Evolutionary conservation across 2,329 filamentous ascomycete genomes (phyloP).

Genomic region (Metarhizium robertsii): DNA sequence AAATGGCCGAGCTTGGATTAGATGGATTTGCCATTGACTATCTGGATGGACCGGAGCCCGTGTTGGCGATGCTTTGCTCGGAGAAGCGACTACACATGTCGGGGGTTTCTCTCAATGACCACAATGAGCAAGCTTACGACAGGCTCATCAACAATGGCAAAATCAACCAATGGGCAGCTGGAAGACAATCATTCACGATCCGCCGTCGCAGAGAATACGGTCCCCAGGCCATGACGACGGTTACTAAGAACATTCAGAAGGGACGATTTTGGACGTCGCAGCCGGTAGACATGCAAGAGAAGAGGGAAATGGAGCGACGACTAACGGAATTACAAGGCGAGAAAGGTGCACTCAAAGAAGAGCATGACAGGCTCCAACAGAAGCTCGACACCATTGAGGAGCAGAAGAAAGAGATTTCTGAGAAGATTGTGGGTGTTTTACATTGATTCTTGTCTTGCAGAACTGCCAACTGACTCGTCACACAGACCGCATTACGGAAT

Average conservation of each 20-base stretch:
- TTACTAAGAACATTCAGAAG: conserved; percentile 47
- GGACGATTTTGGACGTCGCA: conserved; percentile 70
- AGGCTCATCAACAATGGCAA: conserved; percentile 46
- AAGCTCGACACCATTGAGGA: conserved; percentile 33
- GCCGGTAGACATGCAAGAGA: conserved; percentile 59
- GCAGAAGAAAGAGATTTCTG: conserved; percentile 30
- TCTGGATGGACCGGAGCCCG: conserved; percentile 69
- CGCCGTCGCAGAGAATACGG: conserved; percentile 74
- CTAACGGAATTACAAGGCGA: conserved; percentile 34
- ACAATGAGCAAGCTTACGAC: conserved; percentile 60
- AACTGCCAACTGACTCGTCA: conserved; percentile 11
- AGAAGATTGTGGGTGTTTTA: conserved; percentile 25
- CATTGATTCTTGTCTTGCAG: background rate
- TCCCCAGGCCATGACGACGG: conserved; percentile 59
- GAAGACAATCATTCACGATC: conserved; percentile 53
- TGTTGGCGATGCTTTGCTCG: conserved; percentile 81
- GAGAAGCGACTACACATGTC: conserved; percentile 60
- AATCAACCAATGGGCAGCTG: conserved; percentile 63
- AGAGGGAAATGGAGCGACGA: conserved; percentile 47
- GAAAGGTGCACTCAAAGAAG: conserved; percentile 21
- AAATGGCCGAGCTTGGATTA: conserved; percentile 54
- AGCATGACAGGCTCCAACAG: conserved; percentile 24
- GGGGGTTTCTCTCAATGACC: conserved; percentile 53
- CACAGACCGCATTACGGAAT: conserved; percentile 38
- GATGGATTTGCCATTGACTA: conserved; percentile 75